Evolutionary conservation across 2,329 filamentous ascomycete species (phyloP), one percentile per base, ranked within the genome.

Genomic region (Neocucurbitaria cava): DNA sequence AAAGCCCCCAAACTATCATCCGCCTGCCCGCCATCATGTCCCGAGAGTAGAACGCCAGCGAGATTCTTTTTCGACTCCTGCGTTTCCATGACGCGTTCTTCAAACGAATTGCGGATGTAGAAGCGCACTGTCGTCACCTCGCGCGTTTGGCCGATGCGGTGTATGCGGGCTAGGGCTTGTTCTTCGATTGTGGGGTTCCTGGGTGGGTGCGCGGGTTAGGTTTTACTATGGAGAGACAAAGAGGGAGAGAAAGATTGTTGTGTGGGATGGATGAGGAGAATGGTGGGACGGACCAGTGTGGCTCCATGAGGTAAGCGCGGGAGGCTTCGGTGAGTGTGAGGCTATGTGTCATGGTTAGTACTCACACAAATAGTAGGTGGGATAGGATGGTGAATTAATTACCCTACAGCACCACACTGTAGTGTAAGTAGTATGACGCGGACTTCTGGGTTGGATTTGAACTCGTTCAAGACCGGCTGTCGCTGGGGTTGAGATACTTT

Each of bases 361-460:
- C n/a, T n/a, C n/a, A n/a, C n/a, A n/a, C n/a, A n/a, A n/a, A n/a
- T n/a, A n/a, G n/a, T n/a, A n/a, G n/a, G n/a, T n/a, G n/a, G n/a
- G n/a, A n/a, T n/a, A n/a, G n/a, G n/a, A n/a, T n/a, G n/a, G n/a
- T n/a, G n/a, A n/a, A n/a, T n/a, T n/a, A n/a, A n/a, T n/a, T 61
- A 81, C 79, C 82, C 81, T 15, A 81, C 78, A 13, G 80, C 79
- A 30, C 80, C 82, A 46, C 82, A 84, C 0, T 78, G 77, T 1
- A 83, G 62, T 0, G 82, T 82, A 1, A 84, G 62, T 0, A 85
- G 70, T 28, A 66, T 73, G 3, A 84, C 78, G 0, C 69, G 66
- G 4, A 80, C 59, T 0, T 36, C 54, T 0, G 73, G 62, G 15
- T 83, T 76, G 0, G 41, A 62, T 1, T 72, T 70, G 60, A 84